phyloP scores from a whole-genome alignment of 2,329 filamentous ascomycete genomes.

The Trichoderma cornu-damae region DNA sequence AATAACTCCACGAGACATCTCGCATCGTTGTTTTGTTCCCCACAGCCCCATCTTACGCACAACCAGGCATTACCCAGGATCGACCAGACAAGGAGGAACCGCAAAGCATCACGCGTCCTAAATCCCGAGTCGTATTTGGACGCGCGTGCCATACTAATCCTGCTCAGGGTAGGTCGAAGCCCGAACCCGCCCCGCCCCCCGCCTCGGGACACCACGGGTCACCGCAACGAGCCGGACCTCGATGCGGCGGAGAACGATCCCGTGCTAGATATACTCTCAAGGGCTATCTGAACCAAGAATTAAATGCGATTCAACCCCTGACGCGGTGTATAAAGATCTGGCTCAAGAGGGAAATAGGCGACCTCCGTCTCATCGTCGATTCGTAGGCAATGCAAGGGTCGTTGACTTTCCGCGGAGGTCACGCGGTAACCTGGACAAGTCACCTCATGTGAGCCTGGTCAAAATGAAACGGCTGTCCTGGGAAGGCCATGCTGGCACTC shows the following conservation, averaged over 20 bases:
- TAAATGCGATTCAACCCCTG: background rate
- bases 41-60: background rate
- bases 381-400: background rate
- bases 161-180: background rate
- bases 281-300: background rate
- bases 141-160: background rate
- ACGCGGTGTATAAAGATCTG: background rate
- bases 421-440: constrained; percentile 5
- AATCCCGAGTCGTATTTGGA: background rate
- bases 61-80: background rate
- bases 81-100: background rate
- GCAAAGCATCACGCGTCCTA: background rate
- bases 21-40: constrained; percentile 1
- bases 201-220: background rate
- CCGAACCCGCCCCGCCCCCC: background rate
- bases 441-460: constrained; percentile 54
- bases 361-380: background rate
- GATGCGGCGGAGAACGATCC: background rate
- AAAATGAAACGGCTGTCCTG: constrained; percentile 74
- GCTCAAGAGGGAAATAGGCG: background rate
- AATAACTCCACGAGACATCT: background rate
- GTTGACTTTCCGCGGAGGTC: background rate
- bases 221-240: background rate
- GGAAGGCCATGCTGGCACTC: constrained; percentile 92
- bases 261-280: background rate